A percentile compares a stretch with the other conserved stretches of the same genome.
These are phyloP conservation scores for Globisporangium cylindrosporum DNA, from an alignment of 352 stramenopile genomes.

Conservation along the genomic window DNA sequence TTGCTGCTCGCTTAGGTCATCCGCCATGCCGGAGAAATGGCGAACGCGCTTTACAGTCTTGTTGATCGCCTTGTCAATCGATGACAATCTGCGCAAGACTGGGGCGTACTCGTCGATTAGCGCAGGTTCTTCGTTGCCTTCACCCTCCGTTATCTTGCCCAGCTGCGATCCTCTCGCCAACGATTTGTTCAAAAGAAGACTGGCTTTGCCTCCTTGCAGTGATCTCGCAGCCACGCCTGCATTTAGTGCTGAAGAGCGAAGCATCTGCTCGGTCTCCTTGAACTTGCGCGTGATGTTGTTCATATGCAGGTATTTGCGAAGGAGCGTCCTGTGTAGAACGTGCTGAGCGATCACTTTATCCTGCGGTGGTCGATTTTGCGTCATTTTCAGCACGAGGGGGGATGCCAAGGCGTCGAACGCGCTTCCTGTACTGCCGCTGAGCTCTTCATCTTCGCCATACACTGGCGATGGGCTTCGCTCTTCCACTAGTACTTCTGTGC, in stretches of 20 bases:
- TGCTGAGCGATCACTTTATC: constrained; percentile 58
- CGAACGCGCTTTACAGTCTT: constrained; percentile 60
- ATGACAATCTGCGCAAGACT: constrained; percentile 40
- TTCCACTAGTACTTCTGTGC: background rate
- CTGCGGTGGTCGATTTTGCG: constrained; percentile 21
- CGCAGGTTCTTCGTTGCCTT: constrained; percentile 14
- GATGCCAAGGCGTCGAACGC: constrained; percentile 16
- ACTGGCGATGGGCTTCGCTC: background rate
- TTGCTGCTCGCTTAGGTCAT: constrained; percentile 4
- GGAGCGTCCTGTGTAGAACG: constrained; percentile 50
- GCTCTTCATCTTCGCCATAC: background rate
- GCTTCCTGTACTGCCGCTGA: background rate
- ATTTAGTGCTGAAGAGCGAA: constrained; percentile 32
- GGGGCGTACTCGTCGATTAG: constrained; percentile 20
- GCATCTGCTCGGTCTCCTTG: constrained; percentile 55
- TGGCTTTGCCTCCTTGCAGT: background rate
- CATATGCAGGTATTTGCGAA: constrained; percentile 65
- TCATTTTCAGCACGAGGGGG: constrained; percentile 40
- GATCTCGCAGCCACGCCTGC: constrained; percentile 16
- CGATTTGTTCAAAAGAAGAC: background rate
- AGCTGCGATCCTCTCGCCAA: background rate
- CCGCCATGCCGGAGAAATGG: constrained; percentile 36
- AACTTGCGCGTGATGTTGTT: constrained; percentile 63
- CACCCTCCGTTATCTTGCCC: background rate
- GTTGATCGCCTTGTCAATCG: constrained; percentile 64